Evolutionary conservation across 352 stramenopile genomes (phyloP).

Genomic region (Globisporangium abappressorium): DNA sequence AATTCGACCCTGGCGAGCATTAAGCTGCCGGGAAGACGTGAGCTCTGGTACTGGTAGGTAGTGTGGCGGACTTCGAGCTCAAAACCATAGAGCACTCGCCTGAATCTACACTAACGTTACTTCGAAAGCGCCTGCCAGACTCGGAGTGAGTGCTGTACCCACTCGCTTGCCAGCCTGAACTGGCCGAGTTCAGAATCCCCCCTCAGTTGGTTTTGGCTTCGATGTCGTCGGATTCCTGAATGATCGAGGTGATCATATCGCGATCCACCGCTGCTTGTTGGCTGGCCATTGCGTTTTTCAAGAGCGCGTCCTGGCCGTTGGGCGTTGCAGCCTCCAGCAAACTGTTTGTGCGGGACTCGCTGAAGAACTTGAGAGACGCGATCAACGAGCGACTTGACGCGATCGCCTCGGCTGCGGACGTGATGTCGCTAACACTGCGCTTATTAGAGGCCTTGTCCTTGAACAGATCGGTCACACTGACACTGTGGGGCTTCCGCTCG

Average conservation of each 20-base stretch:
- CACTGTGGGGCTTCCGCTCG: conserved; percentile 8
- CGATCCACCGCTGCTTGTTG: not conserved
- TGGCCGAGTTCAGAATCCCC: not conserved
- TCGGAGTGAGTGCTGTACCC: not conserved
- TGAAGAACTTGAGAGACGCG: not conserved
- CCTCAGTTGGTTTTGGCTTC: not conserved
- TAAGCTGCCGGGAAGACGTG: too few species aligned
- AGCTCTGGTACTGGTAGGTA: not conserved
- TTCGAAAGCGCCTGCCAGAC: not conserved
- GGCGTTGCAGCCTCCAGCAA: conserved; percentile 4
- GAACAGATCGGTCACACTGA: conserved; percentile 13
- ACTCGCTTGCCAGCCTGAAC: not conserved
- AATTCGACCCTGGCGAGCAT: not conserved
- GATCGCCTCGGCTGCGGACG: not conserved
- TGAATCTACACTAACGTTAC: too few species aligned
- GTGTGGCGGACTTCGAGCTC: not conserved
- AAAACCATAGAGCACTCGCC: too few species aligned
- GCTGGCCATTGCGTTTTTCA: not conserved
- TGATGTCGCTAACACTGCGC: not conserved
- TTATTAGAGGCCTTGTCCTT: not conserved
- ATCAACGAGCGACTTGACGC: not conserved
- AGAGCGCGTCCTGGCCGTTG: not conserved
- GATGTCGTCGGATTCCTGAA: not conserved
- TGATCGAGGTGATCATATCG: not conserved
- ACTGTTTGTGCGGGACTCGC: not conserved